These are phyloP conservation scores for Suillus fuscotomentosus DNA, from an alignment of 768 basidiomycete species.

Conservation along the genomic window DNA sequence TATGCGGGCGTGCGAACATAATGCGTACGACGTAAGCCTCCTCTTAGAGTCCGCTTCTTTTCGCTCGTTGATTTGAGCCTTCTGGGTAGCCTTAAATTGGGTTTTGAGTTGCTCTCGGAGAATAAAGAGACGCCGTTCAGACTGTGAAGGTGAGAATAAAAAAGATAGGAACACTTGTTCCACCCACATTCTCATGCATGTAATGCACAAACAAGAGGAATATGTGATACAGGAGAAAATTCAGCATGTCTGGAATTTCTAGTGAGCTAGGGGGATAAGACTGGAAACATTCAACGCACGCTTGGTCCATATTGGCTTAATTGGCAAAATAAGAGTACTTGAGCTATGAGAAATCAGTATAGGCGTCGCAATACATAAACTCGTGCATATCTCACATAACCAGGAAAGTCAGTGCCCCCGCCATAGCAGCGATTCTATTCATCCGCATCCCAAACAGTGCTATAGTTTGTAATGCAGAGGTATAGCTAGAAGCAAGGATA, in stretches of 20 bases:
- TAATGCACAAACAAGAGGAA: slow-evolving; percentile 81
- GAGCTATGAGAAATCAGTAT: slow-evolving; percentile 23
- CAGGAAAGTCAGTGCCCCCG: slow-evolving; percentile 58
- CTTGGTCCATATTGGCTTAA: slow-evolving; percentile 33
- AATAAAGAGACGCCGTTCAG: slow-evolving; percentile 65
- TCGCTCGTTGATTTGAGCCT: slow-evolving; percentile 73
- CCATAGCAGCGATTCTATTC: slow-evolving; percentile 62
- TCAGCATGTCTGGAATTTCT: slow-evolving; percentile 49
- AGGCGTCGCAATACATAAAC: slow-evolving; percentile 24
- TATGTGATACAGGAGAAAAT: slow-evolving; percentile 74
- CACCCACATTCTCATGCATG: slow-evolving; percentile 56
- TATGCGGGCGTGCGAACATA: slow-evolving; percentile 21
- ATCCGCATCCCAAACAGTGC: slow-evolving; percentile 70
- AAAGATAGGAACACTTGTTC: not conserved
- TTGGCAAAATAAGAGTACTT: slow-evolving; percentile 37
- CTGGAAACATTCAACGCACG: slow-evolving; percentile 28
- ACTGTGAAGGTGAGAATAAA: slow-evolving; percentile 12
- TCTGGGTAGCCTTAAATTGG: slow-evolving; percentile 67
- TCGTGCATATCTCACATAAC: slow-evolving; percentile 39
- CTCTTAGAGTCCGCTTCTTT: slow-evolving; percentile 80
- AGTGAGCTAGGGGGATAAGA: slow-evolving; percentile 7
- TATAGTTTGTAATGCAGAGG: slow-evolving; percentile 49
- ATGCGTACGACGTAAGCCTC: slow-evolving; percentile 70
- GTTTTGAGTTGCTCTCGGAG: slow-evolving; percentile 75
- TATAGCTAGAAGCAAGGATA: slow-evolving; percentile 19